Evolutionary conservation across 225 moss, liverwort and hornwort species (phyloP).

Genomic region (Asterella californica): DNA sequence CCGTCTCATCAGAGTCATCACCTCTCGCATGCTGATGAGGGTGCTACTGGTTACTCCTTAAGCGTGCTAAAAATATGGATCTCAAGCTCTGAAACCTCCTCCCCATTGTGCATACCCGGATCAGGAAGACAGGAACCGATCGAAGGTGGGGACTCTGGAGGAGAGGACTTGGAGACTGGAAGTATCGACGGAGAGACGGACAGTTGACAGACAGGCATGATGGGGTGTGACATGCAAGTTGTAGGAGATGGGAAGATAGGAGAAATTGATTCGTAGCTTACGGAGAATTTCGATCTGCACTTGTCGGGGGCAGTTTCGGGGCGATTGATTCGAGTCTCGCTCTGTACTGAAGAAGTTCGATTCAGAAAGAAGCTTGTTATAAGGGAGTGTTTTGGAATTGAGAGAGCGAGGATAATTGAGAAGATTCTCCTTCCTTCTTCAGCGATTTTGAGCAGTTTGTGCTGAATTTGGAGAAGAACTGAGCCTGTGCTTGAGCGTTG

Average conservation of each 20-base stretch:
- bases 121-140: too few relatives aligned
- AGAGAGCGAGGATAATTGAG: background rate
- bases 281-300: background rate
- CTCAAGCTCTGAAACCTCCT: too few relatives aligned
- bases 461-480: background rate
- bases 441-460: background rate
- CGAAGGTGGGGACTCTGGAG: too few relatives aligned
- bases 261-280: background rate
- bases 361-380: background rate
- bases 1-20: too few relatives aligned
- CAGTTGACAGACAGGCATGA: background rate
- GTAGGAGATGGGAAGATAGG: background rate
- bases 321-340: background rate
- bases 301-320: too few relatives aligned
- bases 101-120: too few relatives aligned
- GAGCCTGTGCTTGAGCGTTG: background rate
- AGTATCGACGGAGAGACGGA: too few relatives aligned
- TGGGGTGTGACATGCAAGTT: background rate
- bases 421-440: background rate
- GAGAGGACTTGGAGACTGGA: too few relatives aligned
- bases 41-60: too few relatives aligned
- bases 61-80: too few relatives aligned
- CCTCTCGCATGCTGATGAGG: too few relatives aligned
- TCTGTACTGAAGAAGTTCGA: background rate
- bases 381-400: background rate